phyloP scores from a whole-genome alignment of 2,329 filamentous ascomycete species.

The Nemania diffusa region DNA sequence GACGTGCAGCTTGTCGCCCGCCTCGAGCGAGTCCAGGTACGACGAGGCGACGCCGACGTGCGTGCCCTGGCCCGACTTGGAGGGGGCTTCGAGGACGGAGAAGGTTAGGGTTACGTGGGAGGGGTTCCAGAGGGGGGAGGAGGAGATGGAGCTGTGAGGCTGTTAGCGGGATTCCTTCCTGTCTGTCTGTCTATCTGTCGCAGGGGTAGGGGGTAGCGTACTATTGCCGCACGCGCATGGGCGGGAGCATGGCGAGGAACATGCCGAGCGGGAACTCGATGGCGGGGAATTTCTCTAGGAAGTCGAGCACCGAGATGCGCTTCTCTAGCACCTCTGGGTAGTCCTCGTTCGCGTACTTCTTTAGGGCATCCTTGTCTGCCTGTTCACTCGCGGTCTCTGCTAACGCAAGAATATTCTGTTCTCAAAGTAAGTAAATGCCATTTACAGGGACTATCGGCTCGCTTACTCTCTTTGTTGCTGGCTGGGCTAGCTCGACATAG shows the following conservation, averaged over 20 bases:
- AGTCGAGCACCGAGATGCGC: constrained; percentile 72
- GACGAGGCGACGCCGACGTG: constrained; percentile 70
- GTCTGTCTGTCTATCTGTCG: neutral
- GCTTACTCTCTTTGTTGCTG: constrained; percentile 73
- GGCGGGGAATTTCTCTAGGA: constrained; percentile 71
- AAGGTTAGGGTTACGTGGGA: constrained; percentile 73
- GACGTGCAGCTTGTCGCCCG: constrained; percentile 55
- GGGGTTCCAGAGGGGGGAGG: constrained; percentile 71
- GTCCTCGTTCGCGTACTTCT: constrained; percentile 57
- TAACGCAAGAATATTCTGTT: constrained; percentile 53
- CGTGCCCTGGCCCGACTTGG: constrained; percentile 60
- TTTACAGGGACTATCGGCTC: neutral
- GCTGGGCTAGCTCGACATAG: constrained; percentile 78
- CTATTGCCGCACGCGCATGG: constrained; percentile 83
- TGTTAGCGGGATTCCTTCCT: constrained; percentile 33
- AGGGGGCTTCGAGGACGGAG: constrained; percentile 68
- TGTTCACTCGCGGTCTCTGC: constrained; percentile 44
- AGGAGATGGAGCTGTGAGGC: constrained; percentile 71
- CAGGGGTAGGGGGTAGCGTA: constrained; percentile 59
- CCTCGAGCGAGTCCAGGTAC: constrained; percentile 64
- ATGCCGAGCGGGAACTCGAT: constrained; percentile 70
- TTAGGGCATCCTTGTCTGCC: constrained; percentile 54
- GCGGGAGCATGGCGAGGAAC: constrained; percentile 78
- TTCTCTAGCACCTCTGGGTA: constrained; percentile 64
- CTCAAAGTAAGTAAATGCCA: constrained; percentile 27